Conservation (phyloP, 2,329 filamentous ascomycete genomes). For the Cladosporium sp. region DNA sequence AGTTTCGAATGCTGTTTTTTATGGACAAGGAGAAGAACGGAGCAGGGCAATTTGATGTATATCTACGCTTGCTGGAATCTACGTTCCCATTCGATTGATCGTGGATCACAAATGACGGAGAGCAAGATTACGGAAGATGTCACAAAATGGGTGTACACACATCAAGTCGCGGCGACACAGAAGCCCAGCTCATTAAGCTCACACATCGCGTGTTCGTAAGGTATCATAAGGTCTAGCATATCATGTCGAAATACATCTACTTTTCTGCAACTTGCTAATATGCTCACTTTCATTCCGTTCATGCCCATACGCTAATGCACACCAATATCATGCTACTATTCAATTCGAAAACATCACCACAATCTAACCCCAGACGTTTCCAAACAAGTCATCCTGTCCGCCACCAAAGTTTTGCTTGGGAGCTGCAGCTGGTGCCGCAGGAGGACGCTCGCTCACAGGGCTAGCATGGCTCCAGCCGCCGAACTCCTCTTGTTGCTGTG, state of each 20-base stretch:
- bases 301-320: conserved; percentile 12
- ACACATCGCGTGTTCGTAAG: background rate
- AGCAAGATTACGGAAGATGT: too few relatives aligned
- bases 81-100: too few relatives aligned
- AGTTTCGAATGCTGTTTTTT: background rate
- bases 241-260: background rate
- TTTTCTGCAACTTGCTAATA: background rate
- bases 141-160: background rate
- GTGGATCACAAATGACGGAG: too few relatives aligned
- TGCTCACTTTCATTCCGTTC: background rate
- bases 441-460: conserved; percentile 35
- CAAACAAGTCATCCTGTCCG: conserved; percentile 77
- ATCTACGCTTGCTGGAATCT: too few relatives aligned
- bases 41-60: too few relatives aligned
- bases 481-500: conserved; percentile 89
- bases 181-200: background rate
- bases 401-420: conserved; percentile 54
- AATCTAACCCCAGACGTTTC: conserved; percentile 82
- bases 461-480: conserved; percentile 83
- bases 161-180: too few relatives aligned
- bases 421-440: conserved; percentile 40
- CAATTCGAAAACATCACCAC: background rate
- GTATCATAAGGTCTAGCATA: background rate
- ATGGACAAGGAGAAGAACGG: background rate
- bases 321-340: background rate